phyloP scores from a whole-genome alignment of 2,329 filamentous ascomycete species.

The Cytospora chrysosperma region DNA sequence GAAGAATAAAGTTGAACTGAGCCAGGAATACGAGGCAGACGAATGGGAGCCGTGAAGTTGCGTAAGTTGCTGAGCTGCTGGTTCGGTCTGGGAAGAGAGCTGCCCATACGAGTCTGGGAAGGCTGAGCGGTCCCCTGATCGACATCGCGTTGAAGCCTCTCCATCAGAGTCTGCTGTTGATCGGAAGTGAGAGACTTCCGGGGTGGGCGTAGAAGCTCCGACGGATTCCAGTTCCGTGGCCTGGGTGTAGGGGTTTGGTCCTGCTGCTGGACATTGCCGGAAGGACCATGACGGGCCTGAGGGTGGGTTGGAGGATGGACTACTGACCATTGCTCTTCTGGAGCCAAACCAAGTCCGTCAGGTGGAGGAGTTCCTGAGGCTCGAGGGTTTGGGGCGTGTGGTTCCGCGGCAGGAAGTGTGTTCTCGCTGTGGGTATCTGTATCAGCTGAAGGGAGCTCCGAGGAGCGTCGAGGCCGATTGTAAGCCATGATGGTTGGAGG shows the following conservation, averaged over 20 bases:
- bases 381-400: not conserved
- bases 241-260: not conserved
- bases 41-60: not conserved
- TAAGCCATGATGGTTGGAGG: not conserved
- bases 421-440: not conserved
- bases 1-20: not conserved
- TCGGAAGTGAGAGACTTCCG: not conserved
- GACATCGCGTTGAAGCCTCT: not conserved
- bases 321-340: not conserved
- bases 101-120: not conserved
- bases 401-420: not conserved
- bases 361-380: not conserved
- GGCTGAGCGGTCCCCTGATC: not conserved
- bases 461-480: not conserved
- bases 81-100: not conserved
- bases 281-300: not conserved
- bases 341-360: not conserved
- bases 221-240: not conserved
- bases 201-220: not conserved
- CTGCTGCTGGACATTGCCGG: not conserved
- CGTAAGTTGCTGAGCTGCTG: not conserved
- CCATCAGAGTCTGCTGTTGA: not conserved
- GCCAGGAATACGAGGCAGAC: not conserved
- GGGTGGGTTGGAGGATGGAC: not conserved
- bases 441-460: not conserved